phyloP scores from a whole-genome alignment of 139 green algal species.

The Chlorella sp. region DNA sequence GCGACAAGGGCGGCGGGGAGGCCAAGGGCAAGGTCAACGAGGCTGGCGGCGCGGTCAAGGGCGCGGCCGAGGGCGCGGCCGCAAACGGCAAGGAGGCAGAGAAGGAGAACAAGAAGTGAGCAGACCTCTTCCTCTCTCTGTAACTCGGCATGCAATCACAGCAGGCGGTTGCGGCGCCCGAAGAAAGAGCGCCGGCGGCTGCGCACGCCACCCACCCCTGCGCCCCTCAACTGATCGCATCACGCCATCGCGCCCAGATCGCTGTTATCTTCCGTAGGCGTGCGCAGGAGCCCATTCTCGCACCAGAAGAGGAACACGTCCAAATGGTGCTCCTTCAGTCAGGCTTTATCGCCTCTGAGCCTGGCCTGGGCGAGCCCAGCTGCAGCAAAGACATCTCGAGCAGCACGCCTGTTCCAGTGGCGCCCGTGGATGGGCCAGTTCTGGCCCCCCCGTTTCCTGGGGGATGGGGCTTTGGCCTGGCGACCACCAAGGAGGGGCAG shows the following conservation, averaged over 20 bases:
- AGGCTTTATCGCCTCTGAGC: conserved; percentile 34
- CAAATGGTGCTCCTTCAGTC: conserved; percentile 24
- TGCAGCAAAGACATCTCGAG: conserved; percentile 28
- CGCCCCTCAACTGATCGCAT: too few relatives aligned
- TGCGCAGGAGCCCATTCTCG: too few relatives aligned
- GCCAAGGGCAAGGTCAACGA: background rate
- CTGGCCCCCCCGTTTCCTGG: conserved; percentile 9
- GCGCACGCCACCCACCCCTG: too few relatives aligned
- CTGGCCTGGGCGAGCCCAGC: conserved; percentile 1
- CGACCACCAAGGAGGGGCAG: conserved; percentile 29
- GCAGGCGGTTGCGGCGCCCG: too few relatives aligned
- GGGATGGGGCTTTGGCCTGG: conserved; percentile 38
- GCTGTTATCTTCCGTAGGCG: too few relatives aligned
- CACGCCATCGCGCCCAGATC: too few relatives aligned
- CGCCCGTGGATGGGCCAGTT: background rate
- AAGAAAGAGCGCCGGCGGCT: too few relatives aligned
- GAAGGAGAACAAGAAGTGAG: too few relatives aligned
- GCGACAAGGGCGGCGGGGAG: background rate
- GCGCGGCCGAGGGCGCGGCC: background rate
- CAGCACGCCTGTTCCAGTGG: conserved; percentile 11
- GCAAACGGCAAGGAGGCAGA: conserved; percentile 5
- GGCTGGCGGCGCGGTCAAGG: background rate
- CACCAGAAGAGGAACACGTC: too few relatives aligned
- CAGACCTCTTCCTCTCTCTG: too few relatives aligned
- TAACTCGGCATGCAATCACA: too few relatives aligned